A percentile compares a stretch with the other conserved stretches of the same genome.
Evolutionary conservation across 768 basidiomycete genomes (phyloP).

Genomic region (Boletus vinaceobasis): DNA sequence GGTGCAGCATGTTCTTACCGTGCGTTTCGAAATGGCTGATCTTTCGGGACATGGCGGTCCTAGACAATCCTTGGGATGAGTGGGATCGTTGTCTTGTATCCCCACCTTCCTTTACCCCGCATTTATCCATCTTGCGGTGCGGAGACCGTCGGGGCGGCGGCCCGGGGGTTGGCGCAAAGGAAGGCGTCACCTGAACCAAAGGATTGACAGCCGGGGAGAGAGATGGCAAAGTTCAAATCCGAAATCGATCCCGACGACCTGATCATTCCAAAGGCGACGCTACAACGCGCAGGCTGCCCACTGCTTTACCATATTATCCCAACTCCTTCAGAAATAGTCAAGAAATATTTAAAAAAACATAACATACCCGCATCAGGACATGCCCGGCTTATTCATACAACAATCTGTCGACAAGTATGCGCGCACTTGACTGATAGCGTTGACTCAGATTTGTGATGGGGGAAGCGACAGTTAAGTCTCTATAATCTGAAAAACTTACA

Average conservation of each 20-base stretch:
- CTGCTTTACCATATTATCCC: neutral
- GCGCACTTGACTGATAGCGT: too few relatives aligned
- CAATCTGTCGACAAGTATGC: too few relatives aligned
- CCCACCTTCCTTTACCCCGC: neutral
- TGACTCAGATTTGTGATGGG: too few relatives aligned
- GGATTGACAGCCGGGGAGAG: neutral
- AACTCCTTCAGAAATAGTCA: too few relatives aligned
- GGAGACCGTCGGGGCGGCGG: constrained; percentile 12
- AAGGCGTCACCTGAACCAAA: neutral
- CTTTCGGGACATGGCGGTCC: constrained; percentile 29
- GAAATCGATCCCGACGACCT: too few relatives aligned
- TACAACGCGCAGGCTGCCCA: neutral
- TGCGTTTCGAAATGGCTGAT: constrained; percentile 59
- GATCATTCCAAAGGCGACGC: too few relatives aligned
- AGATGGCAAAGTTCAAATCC: too few relatives aligned
- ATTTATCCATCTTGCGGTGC: neutral
- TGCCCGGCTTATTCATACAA: too few relatives aligned
- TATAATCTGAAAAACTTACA: too few relatives aligned
- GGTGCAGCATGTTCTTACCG: constrained; percentile 36
- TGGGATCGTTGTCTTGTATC: neutral
- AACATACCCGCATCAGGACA: too few relatives aligned
- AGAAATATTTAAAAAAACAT: too few relatives aligned
- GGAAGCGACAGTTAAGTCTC: too few relatives aligned
- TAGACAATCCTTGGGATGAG: neutral
- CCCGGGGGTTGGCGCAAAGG: neutral